Conservation (phyloP, 2,329 filamentous ascomycete species). For the Truncatella angustata region DNA sequence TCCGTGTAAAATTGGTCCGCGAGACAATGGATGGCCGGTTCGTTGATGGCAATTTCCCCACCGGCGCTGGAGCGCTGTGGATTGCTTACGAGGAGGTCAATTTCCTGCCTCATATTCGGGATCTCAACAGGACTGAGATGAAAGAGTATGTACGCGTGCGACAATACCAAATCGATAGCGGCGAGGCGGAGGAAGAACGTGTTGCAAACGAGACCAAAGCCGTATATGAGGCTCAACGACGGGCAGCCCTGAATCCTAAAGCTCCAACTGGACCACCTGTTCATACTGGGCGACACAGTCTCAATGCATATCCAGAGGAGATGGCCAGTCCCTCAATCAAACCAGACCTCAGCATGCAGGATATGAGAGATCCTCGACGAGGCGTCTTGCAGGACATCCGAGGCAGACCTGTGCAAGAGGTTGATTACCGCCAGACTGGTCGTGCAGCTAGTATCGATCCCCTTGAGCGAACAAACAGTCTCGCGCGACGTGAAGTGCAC, state of each 20-base stretch:
- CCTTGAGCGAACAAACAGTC: constrained; percentile 45
- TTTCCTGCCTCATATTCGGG: constrained; percentile 54
- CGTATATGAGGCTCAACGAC: constrained; percentile 47
- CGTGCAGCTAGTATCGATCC: constrained; percentile 29
- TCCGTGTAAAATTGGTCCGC: constrained; percentile 60
- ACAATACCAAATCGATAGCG: constrained; percentile 55
- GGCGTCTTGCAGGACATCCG: constrained; percentile 18
- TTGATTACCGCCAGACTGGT: constrained; percentile 33
- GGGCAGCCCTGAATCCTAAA: constrained; percentile 34
- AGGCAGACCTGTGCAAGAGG: constrained; percentile 32
- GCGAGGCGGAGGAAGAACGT: constrained; percentile 47
- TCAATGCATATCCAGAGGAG: constrained; percentile 16
- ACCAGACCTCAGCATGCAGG: constrained; percentile 22
- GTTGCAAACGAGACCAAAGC: constrained; percentile 50
- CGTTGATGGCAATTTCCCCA: constrained; percentile 59
- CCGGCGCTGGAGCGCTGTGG: constrained; percentile 60
- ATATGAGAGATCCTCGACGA: constrained; percentile 5
- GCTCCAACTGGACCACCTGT: constrained; percentile 12
- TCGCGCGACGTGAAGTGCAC: constrained; percentile 51
- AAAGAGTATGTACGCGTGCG: constrained; percentile 65
- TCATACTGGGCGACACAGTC: constrained; percentile 14
- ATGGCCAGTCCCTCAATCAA: constrained; percentile 5
- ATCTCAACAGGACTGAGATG: constrained; percentile 51
- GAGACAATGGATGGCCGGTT: constrained; percentile 60
- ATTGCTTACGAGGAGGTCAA: constrained; percentile 61